Evolutionary conservation across 371 early-diverging fungal species (phyloP).

Genomic region (Mortierella sp.): DNA sequence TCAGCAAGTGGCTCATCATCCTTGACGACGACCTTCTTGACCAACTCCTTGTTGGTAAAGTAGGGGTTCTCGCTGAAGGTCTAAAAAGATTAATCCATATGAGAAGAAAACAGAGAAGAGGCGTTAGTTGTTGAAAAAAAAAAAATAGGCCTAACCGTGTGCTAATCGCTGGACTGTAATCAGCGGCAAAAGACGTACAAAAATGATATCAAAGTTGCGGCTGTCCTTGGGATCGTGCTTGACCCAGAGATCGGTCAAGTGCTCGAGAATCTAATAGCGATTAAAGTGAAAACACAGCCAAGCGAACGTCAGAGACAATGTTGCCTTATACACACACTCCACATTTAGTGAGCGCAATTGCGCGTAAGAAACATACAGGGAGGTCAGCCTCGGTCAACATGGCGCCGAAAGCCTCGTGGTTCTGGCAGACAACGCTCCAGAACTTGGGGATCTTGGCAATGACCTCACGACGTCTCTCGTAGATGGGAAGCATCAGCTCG

Average conservation of each 20-base stretch:
- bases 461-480: slow-evolving; percentile 67
- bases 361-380: slow-evolving; percentile 56
- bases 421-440: slow-evolving; percentile 62
- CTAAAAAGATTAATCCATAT: slow-evolving; percentile 40
- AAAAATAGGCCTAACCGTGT: no score
- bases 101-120: no score
- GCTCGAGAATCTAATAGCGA: slow-evolving; percentile 55
- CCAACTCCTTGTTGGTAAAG: slow-evolving; percentile 66
- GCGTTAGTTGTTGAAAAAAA: no score
- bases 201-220: slow-evolving; percentile 61
- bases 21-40: slow-evolving; percentile 63
- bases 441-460: slow-evolving; percentile 68
- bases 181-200: slow-evolving; percentile 62
- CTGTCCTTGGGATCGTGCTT: slow-evolving; percentile 62
- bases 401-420: slow-evolving; percentile 13
- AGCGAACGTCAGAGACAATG: no score
- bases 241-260: slow-evolving; percentile 68
- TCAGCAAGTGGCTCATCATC: slow-evolving; percentile 58
- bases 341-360: neutral
- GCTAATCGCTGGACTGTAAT: no score
- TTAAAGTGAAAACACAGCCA: neutral
- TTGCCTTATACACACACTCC: no score
- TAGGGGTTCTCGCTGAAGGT: slow-evolving; percentile 66
- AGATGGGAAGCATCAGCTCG: slow-evolving; percentile 65
- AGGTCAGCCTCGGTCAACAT: slow-evolving; percentile 31